A percentile compares a stretch with the other conserved stretches of the same genome.
Conservation (phyloP, 1,139 yeast species). For the Saccharomyces hybrid region DNA sequence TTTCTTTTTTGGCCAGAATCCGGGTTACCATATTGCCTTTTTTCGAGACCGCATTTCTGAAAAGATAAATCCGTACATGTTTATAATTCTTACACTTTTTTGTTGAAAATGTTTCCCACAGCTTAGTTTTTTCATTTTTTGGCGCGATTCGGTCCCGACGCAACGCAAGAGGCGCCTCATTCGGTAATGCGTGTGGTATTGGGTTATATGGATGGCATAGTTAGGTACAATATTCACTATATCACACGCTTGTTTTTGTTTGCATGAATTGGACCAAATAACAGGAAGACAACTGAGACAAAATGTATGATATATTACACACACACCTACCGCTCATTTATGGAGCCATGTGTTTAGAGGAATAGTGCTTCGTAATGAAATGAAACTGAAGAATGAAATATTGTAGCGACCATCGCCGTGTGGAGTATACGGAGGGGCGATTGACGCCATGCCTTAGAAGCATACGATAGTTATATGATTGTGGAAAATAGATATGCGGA, state of each 20-base stretch:
- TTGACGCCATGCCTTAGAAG: background rate
- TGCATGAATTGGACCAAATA: background rate
- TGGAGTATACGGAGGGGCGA: too few species aligned
- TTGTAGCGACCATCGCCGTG: too few species aligned
- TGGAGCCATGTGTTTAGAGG: background rate
- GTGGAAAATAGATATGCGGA: too few species aligned
- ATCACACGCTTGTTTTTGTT: background rate
- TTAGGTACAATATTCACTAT: background rate
- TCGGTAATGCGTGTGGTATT: background rate
- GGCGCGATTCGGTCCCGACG: background rate
- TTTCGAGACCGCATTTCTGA: too few species aligned
- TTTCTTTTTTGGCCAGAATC: background rate
- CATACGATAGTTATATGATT: background rate
- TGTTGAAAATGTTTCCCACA: background rate
- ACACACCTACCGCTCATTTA: background rate
- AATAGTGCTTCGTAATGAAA: background rate
- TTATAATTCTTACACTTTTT: background rate
- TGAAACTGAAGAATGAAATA: background rate
- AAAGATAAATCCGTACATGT: background rate
- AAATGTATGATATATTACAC: constrained; percentile 13
- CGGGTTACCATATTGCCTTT: background rate
- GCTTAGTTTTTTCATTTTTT: background rate
- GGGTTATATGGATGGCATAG: background rate
- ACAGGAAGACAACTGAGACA: constrained; percentile 13
- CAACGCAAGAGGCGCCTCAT: background rate